Conservation (phyloP, 257 asterid species). For the Leptodermis oblonga region DNA sequence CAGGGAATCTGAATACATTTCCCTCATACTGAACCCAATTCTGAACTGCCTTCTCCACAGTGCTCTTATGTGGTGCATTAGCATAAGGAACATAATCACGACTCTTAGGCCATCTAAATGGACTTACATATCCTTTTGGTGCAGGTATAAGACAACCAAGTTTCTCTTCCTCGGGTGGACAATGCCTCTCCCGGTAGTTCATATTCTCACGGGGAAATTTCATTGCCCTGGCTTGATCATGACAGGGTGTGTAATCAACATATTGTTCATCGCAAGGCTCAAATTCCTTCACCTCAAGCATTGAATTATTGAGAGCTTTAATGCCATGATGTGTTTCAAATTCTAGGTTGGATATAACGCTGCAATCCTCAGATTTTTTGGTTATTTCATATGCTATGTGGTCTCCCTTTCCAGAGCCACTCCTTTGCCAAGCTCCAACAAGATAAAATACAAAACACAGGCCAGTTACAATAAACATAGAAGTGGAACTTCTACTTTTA, state of each 20-base stretch:
- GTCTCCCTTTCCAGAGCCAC: conserved; percentile 48
- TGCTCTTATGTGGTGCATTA: conserved; percentile 39
- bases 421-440: conserved; percentile 43
- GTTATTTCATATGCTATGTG: conserved; percentile 37
- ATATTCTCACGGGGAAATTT: conserved; percentile 38
- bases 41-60: conserved; percentile 45
- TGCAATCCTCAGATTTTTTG: conserved; percentile 33
- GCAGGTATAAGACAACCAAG: conserved; percentile 43
- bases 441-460: conserved; percentile 38
- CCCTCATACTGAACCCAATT: conserved; percentile 47
- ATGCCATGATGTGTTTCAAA: conserved; percentile 36
- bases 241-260: conserved; percentile 41
- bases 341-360: conserved; percentile 28
- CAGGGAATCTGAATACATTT: conserved; percentile 39
- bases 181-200: conserved; percentile 42
- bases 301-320: conserved; percentile 16
- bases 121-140: conserved; percentile 41
- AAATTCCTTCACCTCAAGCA: conserved; percentile 15
- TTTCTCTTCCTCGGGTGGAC: conserved; percentile 39
- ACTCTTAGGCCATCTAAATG: conserved; percentile 45
- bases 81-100: conserved; percentile 43
- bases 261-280: conserved; percentile 31
- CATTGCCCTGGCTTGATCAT: conserved; percentile 42
- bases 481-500: conserved; percentile 24
- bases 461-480: conserved; percentile 29